Evolutionary conservation across 257 asterid genomes (phyloP), one percentile per base, ranked within the genome.

Genomic region (Jacaranda mimosifolia): DNA sequence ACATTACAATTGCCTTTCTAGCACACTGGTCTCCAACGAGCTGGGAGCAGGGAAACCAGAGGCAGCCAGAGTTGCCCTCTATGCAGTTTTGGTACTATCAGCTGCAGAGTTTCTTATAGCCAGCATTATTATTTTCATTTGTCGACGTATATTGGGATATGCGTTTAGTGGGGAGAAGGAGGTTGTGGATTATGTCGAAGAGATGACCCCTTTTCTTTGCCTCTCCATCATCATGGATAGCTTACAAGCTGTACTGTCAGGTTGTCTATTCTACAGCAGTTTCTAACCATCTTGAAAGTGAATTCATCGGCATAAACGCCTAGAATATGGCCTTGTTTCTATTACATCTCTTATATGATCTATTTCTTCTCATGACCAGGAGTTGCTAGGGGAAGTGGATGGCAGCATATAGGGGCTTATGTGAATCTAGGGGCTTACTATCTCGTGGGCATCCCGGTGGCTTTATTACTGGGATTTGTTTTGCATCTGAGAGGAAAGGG

Each of bases 341-440:
- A 53, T 4, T 58, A 10, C 12, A 38, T 15, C 13, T 62, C 8
- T 7, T n/a, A 43, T 1, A 62, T 9, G 2, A 67, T 38, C 10
- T 14, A 5, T 13, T 68, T 9, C 11, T 13, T 5, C 55, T 18
- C 32, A 0, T 17, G 3, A 39, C 57, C 88, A 89, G 98, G 99
- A 36, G 94, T 91, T 14, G 97, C 97, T 7, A 87, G 97, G 85
- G 98, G 96, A 18, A 82, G 92, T 7, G 99, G 99, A 57, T 94
- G 96, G 96, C 96, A 94, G 81, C 94, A 88, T 17, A 57, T 94
- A 7, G 99, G 98, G 18, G 98, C 99, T 3, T 92, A 88, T 64
- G 90, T 94, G 4, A 94, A 94, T 75, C 88, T 91, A 1, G 97
- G 94, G 9, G 83, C 97, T 1, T 92, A 87, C 79, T 94, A 94